Conservation (phyloP, 495 filamentous ascomycete genomes). For the Penicillium paradoxum region DNA sequence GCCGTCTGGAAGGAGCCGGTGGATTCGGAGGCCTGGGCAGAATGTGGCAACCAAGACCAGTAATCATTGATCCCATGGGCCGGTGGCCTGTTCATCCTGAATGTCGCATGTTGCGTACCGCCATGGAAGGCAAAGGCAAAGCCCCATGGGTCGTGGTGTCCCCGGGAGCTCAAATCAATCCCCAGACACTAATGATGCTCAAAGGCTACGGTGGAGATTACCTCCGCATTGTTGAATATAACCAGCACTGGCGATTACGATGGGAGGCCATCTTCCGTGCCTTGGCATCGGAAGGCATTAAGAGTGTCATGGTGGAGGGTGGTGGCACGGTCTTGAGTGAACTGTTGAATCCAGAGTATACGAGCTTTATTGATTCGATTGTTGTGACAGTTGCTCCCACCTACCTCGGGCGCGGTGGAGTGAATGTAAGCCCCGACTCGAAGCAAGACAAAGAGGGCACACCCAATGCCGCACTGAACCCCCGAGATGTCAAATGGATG, state of each 20-base stretch:
- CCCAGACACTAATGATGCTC: slow-evolving; percentile 41
- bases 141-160: slow-evolving; percentile 66
- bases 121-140: slow-evolving; percentile 60
- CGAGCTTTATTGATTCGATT: slow-evolving; percentile 63
- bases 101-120: slow-evolving; percentile 59
- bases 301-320: slow-evolving; percentile 85
- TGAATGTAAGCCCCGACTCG: slow-evolving; percentile 60
- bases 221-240: slow-evolving; percentile 45
- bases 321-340: slow-evolving; percentile 74
- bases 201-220: slow-evolving; percentile 48
- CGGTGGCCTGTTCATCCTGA: slow-evolving; percentile 60
- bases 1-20: slow-evolving; percentile 56
- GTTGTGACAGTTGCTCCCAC: slow-evolving; percentile 81
- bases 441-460: slow-evolving; percentile 44
- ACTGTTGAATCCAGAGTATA: slow-evolving; percentile 57
- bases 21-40: slow-evolving; percentile 48
- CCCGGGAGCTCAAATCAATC: slow-evolving; percentile 45
- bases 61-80: slow-evolving; percentile 69
- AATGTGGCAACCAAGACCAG: slow-evolving; percentile 66
- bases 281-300: slow-evolving; percentile 55
- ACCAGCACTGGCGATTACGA: slow-evolving; percentile 44
- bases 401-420: slow-evolving; percentile 75
- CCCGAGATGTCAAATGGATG: slow-evolving; percentile 65
- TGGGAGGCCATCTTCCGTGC: slow-evolving; percentile 61
- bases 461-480: slow-evolving; percentile 53